Evolutionary conservation across 2,329 filamentous ascomycete genomes (phyloP).

Genomic region (Arthrocladium fulminans): DNA sequence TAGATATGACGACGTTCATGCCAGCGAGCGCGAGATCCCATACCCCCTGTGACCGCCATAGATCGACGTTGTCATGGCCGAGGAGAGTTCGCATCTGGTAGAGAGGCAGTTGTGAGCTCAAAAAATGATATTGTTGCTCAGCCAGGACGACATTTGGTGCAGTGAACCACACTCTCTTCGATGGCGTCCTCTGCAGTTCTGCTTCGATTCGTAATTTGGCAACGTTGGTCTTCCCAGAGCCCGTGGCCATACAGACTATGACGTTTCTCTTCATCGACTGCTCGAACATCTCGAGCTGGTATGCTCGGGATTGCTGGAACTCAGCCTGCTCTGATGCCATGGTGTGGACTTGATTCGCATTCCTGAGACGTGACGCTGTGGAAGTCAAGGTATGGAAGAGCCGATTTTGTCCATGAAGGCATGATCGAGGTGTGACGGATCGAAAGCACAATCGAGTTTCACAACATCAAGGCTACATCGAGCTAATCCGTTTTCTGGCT

Average conservation of each 20-base stretch:
- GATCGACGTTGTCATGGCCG: slow-evolving; percentile 60
- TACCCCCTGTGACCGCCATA: slow-evolving; percentile 57
- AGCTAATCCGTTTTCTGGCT: too few species aligned
- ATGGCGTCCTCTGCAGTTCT: slow-evolving; percentile 48
- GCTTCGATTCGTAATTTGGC: slow-evolving; percentile 59
- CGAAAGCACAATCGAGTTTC: too few species aligned
- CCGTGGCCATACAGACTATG: slow-evolving; percentile 74
- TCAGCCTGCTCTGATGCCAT: background rate
- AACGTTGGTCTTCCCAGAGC: slow-evolving; percentile 63
- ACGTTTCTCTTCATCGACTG: slow-evolving; percentile 60
- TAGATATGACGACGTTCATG: slow-evolving; percentile 66
- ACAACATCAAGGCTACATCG: background rate
- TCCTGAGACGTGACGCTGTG: too few species aligned
- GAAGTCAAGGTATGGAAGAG: too few species aligned
- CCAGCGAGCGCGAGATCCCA: slow-evolving; percentile 61
- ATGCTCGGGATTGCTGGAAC: slow-evolving; percentile 40
- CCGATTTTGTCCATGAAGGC: background rate
- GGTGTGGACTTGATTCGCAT: too few species aligned
- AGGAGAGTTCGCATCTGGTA: slow-evolving; percentile 54
- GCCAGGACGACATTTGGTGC: slow-evolving; percentile 61
- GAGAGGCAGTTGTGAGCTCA: slow-evolving; percentile 50
- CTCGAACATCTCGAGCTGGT: slow-evolving; percentile 69
- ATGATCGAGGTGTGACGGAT: too few species aligned
- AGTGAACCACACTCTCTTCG: slow-evolving; percentile 58
- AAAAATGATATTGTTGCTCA: slow-evolving; percentile 54